phyloP scores from a whole-genome alignment of 2,329 filamentous ascomycete species.

The Phialocephala subalpina region DNA sequence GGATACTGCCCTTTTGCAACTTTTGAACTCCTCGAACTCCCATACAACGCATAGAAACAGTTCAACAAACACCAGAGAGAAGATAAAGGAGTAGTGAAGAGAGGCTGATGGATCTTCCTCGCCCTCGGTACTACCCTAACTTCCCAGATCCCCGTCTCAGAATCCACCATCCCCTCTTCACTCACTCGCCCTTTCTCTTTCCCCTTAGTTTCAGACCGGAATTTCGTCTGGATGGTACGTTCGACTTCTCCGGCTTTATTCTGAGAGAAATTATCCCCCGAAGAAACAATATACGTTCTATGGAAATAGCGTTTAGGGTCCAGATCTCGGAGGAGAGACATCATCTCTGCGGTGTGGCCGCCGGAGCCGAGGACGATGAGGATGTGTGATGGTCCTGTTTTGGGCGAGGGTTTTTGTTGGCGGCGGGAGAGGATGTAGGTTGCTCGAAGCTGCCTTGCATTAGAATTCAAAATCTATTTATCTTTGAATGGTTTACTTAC shows the following conservation, averaged over 20 bases:
- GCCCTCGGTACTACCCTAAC: slow-evolving; percentile 78
- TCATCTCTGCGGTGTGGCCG: slow-evolving; percentile 95
- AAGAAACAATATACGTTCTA: slow-evolving; percentile 79
- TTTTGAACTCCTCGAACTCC: slow-evolving; percentile 36
- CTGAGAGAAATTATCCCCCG: slow-evolving; percentile 77
- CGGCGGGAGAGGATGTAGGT: slow-evolving; percentile 40
- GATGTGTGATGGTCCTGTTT: slow-evolving; percentile 61
- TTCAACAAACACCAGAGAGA: slow-evolving; percentile 70
- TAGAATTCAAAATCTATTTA: too few species aligned
- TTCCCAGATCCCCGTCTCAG: slow-evolving; percentile 40
- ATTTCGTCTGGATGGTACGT: slow-evolving; percentile 43
- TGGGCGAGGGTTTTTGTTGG: slow-evolving; percentile 29
- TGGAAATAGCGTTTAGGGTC: slow-evolving; percentile 61
- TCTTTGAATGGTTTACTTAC: slow-evolving; percentile 31
- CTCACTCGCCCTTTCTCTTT: slow-evolving; percentile 15
- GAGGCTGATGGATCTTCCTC: slow-evolving; percentile 81
- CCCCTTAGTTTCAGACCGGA: neutral
- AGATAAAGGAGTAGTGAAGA: slow-evolving; percentile 75
- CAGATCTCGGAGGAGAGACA: slow-evolving; percentile 77
- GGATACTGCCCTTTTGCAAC: slow-evolving; percentile 59
- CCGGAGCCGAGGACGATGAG: slow-evolving; percentile 90
- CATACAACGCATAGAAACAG: slow-evolving; percentile 64
- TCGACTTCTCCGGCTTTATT: slow-evolving; percentile 72
- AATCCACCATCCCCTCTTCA: slow-evolving; percentile 28
- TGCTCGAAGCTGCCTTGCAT: slow-evolving; percentile 44